phyloP scores from a whole-genome alignment of 441 rosid genomes.

The Macaranga tanarius region DNA sequence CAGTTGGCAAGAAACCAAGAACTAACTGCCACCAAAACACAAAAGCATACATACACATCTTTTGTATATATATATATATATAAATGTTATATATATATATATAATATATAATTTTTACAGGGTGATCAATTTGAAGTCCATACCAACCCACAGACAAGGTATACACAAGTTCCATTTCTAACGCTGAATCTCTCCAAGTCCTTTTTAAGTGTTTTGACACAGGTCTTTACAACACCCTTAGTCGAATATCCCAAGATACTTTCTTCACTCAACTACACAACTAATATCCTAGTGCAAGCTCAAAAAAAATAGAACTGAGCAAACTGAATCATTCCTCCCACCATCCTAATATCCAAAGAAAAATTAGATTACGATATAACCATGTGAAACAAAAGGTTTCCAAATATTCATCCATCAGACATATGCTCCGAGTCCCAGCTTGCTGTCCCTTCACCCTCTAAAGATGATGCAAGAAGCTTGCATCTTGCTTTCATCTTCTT shows the following conservation, averaged over 20 bases:
- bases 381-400: constrained; percentile 7
- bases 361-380: constrained; percentile 13
- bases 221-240: not conserved
- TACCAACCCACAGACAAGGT: constrained; percentile 23
- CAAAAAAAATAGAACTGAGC: constrained; percentile 22
- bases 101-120: constrained; percentile 29
- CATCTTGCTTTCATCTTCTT: constrained; percentile 54
- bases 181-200: constrained; percentile 13
- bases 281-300: constrained; percentile 25
- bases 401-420: constrained; percentile 25
- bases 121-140: constrained; percentile 25
- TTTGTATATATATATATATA: not conserved
- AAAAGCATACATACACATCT: not conserved
- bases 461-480: constrained; percentile 45
- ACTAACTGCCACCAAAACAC: constrained; percentile 14
- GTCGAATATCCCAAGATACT: not conserved
- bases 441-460: constrained; percentile 43
- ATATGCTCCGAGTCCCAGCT: constrained; percentile 49
- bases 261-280: constrained; percentile 26
- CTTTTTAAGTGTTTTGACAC: not conserved
- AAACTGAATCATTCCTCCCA: constrained; percentile 19
- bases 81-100: not conserved
- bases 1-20: constrained; percentile 11
- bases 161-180: constrained; percentile 33
- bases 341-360: constrained; percentile 16